Conservation (phyloP, 208 protist species). For the Trypanosoma melophagium region DNA sequence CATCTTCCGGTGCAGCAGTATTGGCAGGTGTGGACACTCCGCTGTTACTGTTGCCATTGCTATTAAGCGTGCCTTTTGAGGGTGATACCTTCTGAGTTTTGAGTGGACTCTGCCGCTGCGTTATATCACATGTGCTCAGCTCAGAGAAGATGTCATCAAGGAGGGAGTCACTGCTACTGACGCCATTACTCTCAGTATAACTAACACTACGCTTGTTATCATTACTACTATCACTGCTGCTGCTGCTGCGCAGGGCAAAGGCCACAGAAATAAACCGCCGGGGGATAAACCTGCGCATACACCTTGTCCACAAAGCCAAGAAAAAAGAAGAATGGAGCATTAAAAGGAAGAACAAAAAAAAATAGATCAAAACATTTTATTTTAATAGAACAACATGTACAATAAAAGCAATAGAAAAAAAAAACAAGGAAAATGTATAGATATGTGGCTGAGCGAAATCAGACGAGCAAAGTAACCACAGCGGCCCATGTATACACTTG, state of each 20-base stretch:
- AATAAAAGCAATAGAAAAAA: too few relatives aligned
- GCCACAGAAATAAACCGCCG: conserved; percentile 7
- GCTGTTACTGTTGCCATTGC: background rate
- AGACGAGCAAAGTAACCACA: too few relatives aligned
- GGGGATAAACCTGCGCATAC: conserved; percentile 22
- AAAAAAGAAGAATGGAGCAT: conserved; percentile 16
- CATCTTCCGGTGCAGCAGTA: conserved; percentile 15
- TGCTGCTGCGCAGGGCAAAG: background rate
- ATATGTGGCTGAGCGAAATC: too few relatives aligned
- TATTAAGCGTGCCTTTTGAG: conserved; percentile 1
- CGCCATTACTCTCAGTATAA: too few relatives aligned
- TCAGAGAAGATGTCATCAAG: conserved; percentile 35
- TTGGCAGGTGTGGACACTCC: background rate
- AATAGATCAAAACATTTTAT: background rate
- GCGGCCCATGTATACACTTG: too few relatives aligned
- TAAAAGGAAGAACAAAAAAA: background rate
- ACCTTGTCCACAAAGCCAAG: background rate
- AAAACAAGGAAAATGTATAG: too few relatives aligned
- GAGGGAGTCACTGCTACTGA: conserved; percentile 18
- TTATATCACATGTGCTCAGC: conserved; percentile 30
- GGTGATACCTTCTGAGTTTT: background rate
- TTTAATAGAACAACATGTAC: too few relatives aligned
- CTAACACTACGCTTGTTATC: too few relatives aligned
- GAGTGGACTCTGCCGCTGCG: conserved; percentile 1
- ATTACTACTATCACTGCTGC: too few relatives aligned